Percentiles rank a stretch among this genome's conserved stretches.
These are phyloP conservation scores for Forsythia viridissima DNA, from an alignment of 257 asterid genomes.

Conservation along the genomic window DNA sequence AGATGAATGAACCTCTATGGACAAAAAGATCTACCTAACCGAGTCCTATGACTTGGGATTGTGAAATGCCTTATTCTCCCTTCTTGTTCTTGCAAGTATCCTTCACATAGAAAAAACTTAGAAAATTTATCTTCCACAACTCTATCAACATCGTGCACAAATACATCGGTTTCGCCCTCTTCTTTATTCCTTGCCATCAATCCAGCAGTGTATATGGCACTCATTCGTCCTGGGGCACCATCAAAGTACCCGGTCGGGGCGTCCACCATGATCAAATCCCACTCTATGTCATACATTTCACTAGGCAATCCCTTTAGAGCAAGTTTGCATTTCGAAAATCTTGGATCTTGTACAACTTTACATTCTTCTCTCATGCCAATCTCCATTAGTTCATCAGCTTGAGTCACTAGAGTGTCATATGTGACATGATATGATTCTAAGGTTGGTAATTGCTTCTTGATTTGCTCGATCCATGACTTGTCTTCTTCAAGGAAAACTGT, in stretches of 20 bases:
- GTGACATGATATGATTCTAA: conserved; percentile 69
- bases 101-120: conserved; percentile 68
- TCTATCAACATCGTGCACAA: conserved; percentile 90
- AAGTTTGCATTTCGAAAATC: conserved; percentile 68
- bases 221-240: conserved; percentile 90
- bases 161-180: conserved; percentile 73
- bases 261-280: conserved; percentile 94
- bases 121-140: conserved; percentile 78
- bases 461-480: conserved; percentile 66
- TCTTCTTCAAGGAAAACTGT: conserved; percentile 88
- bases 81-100: conserved; percentile 63
- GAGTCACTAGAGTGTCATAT: conserved; percentile 63
- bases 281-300: conserved; percentile 65
- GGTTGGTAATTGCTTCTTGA: conserved; percentile 50
- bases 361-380: conserved; percentile 52
- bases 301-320: conserved; percentile 60
- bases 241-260: conserved; percentile 92
- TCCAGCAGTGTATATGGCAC: conserved; percentile 85
- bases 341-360: conserved; percentile 59
- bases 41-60: conserved; percentile 67
- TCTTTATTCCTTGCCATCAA: conserved; percentile 79
- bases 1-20: conserved; percentile 39
- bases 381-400: conserved; percentile 71
- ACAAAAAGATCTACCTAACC: conserved; percentile 62
- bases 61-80: conserved; percentile 82